A percentile compares a stretch with the other conserved stretches of the same genome.
These are phyloP conservation scores for Entamoeba dispar DNA, from an alignment of 208 protist genomes.

Conservation along the genomic window DNA sequence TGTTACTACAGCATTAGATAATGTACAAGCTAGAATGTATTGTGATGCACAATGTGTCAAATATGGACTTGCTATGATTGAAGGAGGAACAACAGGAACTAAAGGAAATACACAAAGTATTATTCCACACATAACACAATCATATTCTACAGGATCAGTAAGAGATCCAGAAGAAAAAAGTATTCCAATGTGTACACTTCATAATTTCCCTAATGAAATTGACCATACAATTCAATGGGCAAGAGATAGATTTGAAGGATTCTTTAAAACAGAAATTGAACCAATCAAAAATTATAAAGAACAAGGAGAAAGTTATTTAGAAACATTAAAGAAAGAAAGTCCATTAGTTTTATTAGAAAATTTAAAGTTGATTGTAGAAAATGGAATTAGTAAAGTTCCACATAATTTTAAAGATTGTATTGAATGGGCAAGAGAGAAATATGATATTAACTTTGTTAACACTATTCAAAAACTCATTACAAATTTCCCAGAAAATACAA, in stretches of 20 bases:
- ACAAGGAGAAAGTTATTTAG: neutral
- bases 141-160: slow-evolving; percentile 48
- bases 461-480: slow-evolving; percentile 78
- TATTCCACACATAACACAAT: slow-evolving; percentile 84
- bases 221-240: slow-evolving; percentile 58
- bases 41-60: slow-evolving; percentile 73
- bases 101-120: slow-evolving; percentile 88
- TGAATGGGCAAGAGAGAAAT: slow-evolving; percentile 13
- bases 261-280: slow-evolving; percentile 32
- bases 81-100: slow-evolving; percentile 92
- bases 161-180: slow-evolving; percentile 46
- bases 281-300: neutral
- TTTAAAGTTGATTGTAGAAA: neutral
- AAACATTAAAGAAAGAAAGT: neutral
- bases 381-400: neutral
- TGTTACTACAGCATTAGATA: slow-evolving; percentile 95
- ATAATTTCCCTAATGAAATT: slow-evolving; percentile 96
- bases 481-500: slow-evolving; percentile 82
- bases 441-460: slow-evolving; percentile 54
- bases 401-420: slow-evolving; percentile 23
- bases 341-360: neutral
- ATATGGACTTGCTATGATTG: slow-evolving; percentile 79
- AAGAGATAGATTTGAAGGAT: slow-evolving; percentile 45
- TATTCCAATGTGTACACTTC: slow-evolving; percentile 96
- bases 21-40: slow-evolving; percentile 62